Conservation (phyloP, 768 basidiomycete genomes). For the Xerocomellus chrysenteron region DNA sequence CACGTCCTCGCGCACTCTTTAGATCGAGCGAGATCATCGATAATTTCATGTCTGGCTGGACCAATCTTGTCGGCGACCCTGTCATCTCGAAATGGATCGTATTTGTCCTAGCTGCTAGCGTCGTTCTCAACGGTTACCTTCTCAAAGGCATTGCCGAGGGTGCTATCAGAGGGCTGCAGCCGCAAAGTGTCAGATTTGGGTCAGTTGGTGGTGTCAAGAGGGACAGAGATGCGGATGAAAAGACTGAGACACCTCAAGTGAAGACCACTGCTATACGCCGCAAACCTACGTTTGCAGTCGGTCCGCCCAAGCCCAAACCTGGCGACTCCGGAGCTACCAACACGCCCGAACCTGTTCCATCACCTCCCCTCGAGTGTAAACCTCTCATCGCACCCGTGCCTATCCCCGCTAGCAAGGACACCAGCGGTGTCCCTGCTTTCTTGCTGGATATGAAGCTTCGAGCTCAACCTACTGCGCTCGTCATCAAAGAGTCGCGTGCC, state of each 20-base stretch:
- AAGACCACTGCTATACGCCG: slow-evolving; percentile 11
- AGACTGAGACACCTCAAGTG: slow-evolving; percentile 17
- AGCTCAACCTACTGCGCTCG: slow-evolving; percentile 19
- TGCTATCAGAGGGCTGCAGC: slow-evolving; percentile 33
- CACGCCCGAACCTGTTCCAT: slow-evolving; percentile 17
- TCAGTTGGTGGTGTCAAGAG: slow-evolving; percentile 24
- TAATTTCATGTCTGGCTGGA: slow-evolving; percentile 89
- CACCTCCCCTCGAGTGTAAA: slow-evolving; percentile 10
- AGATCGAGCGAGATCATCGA: slow-evolving; percentile 62
- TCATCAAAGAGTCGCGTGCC: slow-evolving; percentile 12
- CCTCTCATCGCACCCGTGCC: slow-evolving; percentile 28
- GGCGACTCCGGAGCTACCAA: slow-evolving; percentile 17
- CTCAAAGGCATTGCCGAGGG: slow-evolving; percentile 81
- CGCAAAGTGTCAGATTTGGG: slow-evolving; percentile 29
- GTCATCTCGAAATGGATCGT: slow-evolving; percentile 95
- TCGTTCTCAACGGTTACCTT: slow-evolving; percentile 89
- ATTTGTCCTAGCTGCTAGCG: slow-evolving; percentile 77
- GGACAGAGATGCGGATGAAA: slow-evolving; percentile 21
- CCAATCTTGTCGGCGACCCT: slow-evolving; percentile 88
- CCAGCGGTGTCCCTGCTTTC: slow-evolving; percentile 27
- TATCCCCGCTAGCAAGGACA: slow-evolving; percentile 18
- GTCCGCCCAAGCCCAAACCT: slow-evolving; percentile 17
- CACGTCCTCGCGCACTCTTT: slow-evolving; percentile 32
- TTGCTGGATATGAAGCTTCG: slow-evolving; percentile 36
- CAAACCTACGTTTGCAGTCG: slow-evolving; percentile 27